Conservation (phyloP, 352 stramenopile genomes). For the Pythium plurisporium region DNA sequence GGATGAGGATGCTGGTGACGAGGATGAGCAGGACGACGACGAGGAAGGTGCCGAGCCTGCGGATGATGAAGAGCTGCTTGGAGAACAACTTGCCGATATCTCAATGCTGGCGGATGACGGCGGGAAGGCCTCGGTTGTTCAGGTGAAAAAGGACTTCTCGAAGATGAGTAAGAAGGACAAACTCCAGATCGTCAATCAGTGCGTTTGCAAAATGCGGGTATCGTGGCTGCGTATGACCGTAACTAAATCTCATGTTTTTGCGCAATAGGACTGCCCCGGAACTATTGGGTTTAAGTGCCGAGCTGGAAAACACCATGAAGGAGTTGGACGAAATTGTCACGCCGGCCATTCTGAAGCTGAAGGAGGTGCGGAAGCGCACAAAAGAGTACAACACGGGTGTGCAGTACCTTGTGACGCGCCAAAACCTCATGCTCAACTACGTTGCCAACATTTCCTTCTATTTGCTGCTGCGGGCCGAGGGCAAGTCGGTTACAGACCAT, state of each 20-base stretch:
- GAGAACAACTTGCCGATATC: slow-evolving; percentile 72
- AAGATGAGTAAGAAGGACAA: slow-evolving; percentile 87
- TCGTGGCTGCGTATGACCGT: background rate
- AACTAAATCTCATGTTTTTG: background rate
- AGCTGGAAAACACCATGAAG: slow-evolving; percentile 64
- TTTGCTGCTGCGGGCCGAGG: slow-evolving; percentile 69
- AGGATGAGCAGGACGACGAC: slow-evolving; percentile 40
- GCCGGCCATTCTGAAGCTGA: slow-evolving; percentile 70
- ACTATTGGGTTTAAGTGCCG: slow-evolving; percentile 59
- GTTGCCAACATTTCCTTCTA: slow-evolving; percentile 86
- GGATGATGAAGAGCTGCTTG: slow-evolving; percentile 70
- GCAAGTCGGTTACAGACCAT: slow-evolving; percentile 75
- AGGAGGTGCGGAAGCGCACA: slow-evolving; percentile 51
- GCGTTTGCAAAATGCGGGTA: slow-evolving; percentile 10
- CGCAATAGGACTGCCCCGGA: slow-evolving; percentile 51
- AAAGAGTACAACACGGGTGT: slow-evolving; percentile 55
- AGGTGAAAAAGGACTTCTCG: slow-evolving; percentile 77
- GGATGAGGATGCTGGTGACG: slow-evolving; percentile 20
- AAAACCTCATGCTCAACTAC: slow-evolving; percentile 85
- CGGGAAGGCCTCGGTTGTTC: slow-evolving; percentile 46
- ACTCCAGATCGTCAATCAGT: slow-evolving; percentile 84
- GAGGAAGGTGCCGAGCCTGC: slow-evolving; percentile 30
- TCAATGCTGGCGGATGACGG: slow-evolving; percentile 56
- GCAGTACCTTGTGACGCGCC: slow-evolving; percentile 72
- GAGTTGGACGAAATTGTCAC: slow-evolving; percentile 62